phyloP scores from a whole-genome alignment of 139 green algal species.

The Mesotaenium endlicherianum region DNA sequence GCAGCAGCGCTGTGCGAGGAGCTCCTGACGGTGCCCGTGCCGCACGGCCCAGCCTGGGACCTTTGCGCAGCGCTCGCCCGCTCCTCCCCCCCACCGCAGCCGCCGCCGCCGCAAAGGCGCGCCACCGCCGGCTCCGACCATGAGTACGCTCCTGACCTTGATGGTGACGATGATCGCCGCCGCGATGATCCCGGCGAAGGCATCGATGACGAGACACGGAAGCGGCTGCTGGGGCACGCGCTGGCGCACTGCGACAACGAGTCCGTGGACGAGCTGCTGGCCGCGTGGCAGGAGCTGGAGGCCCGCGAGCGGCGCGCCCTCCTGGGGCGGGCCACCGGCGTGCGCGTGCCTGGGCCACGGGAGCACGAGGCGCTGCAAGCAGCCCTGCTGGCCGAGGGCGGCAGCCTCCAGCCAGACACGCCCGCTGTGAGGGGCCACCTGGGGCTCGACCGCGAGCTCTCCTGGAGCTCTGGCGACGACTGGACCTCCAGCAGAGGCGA shows the following conservation, averaged over 20 bases:
- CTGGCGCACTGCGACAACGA: slow-evolving; percentile 42
- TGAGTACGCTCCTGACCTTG: no score
- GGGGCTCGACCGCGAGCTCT: neutral
- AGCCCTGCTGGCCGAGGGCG: neutral
- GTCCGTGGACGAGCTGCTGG: slow-evolving; percentile 9
- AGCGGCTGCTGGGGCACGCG: slow-evolving; percentile 23
- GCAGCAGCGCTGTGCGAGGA: no score
- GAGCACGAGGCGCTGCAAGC: slow-evolving; percentile 8
- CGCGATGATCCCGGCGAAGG: no score
- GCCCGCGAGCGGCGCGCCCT: neutral
- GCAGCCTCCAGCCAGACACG: no score
- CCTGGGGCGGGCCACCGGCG: slow-evolving; percentile 1
- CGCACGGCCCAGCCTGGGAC: slow-evolving; percentile 29
- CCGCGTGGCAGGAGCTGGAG: slow-evolving; percentile 18
- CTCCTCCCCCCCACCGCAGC: no score
- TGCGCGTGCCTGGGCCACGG: slow-evolving; percentile 6
- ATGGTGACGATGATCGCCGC: no score
- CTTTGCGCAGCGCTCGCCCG: slow-evolving; percentile 37
- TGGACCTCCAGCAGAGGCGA: no score
- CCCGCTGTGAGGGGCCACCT: no score
- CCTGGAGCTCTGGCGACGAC: no score
- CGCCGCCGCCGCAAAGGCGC: no score
- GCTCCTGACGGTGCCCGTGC: no score
- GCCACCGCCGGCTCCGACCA: no score
- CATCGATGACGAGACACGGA: neutral